Base-by-base conservation (phyloP, 768 basidiomycete genomes). In the Naganishia onofrii region DNA sequence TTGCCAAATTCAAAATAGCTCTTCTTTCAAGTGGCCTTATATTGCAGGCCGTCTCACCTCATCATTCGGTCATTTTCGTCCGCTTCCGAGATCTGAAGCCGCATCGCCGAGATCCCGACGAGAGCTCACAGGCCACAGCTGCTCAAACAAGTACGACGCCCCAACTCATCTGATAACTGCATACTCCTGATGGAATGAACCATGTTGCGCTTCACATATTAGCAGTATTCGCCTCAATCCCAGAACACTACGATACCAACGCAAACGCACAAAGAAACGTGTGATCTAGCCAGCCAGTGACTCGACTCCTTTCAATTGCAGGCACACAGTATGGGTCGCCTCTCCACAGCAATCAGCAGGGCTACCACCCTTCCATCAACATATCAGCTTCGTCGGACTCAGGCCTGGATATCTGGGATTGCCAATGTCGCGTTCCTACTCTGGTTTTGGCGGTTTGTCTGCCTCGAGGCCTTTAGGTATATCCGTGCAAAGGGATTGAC, bases 331-430 rank as follows among this genome's bases (percentile, higher is more conserved):
- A 36, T 38, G 7, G 26, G 29, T 17, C 28, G 36, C 32, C 38
- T 71, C 46, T 31, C 57, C 28, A 29, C 36, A 21, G 38, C 64
- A 12, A 42, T 48, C 29, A 31, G 56, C 26, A 36, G 36, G 29
- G 29, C 36, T 19, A 63, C 60, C 9, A 63, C 60, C 5, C 28
- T 63, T 34, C 32, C 28, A n/a, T 53, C 66, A 8, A 54, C 28
- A 48, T 68, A 91, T 89, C 82, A 93, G 77, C 92, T 92, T 74
- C 92, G 91, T 32, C 88, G 92, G 78, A 84, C 88, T 72, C 87
- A 86, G 74, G 93, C 91, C 79, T 83, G 88, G 70, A 87, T 63
- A 26, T 94, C 82, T 92, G 91, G 91, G 88, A 67, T 72, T 51
- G 76, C 77, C 12, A 66, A 73, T 28, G 55, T 71, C 23, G 70